phyloP scores from a whole-genome alignment of 2,329 filamentous ascomycete genomes.

The Colletotrichum karsti region DNA sequence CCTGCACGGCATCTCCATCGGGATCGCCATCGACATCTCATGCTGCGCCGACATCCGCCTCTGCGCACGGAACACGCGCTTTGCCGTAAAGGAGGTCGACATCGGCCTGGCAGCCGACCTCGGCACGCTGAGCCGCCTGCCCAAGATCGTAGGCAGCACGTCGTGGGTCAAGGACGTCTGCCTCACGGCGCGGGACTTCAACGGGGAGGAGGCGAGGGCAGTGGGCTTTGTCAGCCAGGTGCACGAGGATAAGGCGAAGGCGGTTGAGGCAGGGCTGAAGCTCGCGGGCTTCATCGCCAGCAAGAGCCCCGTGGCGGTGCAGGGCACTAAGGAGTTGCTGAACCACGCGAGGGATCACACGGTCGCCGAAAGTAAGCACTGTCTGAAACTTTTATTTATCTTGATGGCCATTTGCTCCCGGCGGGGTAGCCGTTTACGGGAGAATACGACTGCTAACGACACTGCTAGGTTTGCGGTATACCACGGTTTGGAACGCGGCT shows the following conservation, averaged over 20 bases:
- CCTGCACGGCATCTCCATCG: constrained; percentile 80
- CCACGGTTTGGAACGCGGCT: constrained; percentile 85
- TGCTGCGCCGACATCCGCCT: constrained; percentile 77
- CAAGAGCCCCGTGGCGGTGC: constrained; percentile 89
- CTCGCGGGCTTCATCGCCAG: constrained; percentile 72
- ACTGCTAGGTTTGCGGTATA: constrained; percentile 75
- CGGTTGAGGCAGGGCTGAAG: constrained; percentile 69
- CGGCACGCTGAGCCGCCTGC: constrained; percentile 77
- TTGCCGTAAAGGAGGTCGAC: constrained; percentile 84
- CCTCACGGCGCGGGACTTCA: constrained; percentile 75
- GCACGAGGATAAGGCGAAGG: constrained; percentile 67
- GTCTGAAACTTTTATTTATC: constrained; percentile 32
- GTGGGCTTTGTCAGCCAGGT: constrained; percentile 77
- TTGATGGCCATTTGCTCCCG: background rate
- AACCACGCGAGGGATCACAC: constrained; percentile 83
- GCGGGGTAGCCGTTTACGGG: background rate
- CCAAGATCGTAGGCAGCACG: constrained; percentile 74
- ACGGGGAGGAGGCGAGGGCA: constrained; percentile 72
- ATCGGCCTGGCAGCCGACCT: constrained; percentile 84
- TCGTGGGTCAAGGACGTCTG: constrained; percentile 85
- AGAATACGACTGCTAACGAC: background rate
- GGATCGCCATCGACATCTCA: constrained; percentile 79
- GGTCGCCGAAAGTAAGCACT: constrained; percentile 73
- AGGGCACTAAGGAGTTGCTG: constrained; percentile 87
- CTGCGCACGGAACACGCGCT: constrained; percentile 64